phyloP scores from a whole-genome alignment of 768 basidiomycete genomes.

The Gymnopilus junonius region DNA sequence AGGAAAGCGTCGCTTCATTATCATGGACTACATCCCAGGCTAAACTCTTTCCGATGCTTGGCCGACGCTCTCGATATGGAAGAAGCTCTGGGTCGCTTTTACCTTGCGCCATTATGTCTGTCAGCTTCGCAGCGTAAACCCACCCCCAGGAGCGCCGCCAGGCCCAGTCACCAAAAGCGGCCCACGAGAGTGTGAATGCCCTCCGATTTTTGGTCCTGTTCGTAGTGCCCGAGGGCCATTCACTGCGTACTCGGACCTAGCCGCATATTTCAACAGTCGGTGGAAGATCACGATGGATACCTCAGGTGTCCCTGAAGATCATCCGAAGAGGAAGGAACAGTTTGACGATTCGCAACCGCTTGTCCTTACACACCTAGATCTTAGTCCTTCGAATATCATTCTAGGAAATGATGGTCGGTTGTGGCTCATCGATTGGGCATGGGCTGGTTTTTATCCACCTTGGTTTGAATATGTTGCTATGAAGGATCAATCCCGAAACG shows the following conservation, averaged over 20 bases:
- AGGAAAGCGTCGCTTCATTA: not conserved
- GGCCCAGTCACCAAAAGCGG: not conserved
- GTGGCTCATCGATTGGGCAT: not conserved
- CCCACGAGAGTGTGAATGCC: not conserved
- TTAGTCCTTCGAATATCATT: not conserved
- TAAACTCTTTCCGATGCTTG: not conserved
- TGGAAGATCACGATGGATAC: not conserved
- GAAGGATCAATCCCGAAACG: not conserved
- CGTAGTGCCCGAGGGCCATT: not conserved
- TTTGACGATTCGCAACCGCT: not conserved
- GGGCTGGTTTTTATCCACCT: not conserved
- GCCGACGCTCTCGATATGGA: not conserved
- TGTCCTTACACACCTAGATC: not conserved
- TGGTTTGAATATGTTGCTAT: not conserved
- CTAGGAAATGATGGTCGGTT: not conserved
- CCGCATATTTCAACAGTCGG: not conserved
- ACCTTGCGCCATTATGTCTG: not conserved
- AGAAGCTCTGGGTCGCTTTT: not conserved
- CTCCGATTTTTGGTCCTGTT: not conserved
- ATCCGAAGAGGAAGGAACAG: not conserved
- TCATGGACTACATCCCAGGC: not conserved
- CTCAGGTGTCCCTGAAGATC: not conserved
- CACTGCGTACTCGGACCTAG: not conserved
- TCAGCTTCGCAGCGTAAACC: not conserved
- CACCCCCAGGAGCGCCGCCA: not conserved